phyloP scores from a whole-genome alignment of 2,329 filamentous ascomycete genomes.

The Zasmidium citrigriseum region DNA sequence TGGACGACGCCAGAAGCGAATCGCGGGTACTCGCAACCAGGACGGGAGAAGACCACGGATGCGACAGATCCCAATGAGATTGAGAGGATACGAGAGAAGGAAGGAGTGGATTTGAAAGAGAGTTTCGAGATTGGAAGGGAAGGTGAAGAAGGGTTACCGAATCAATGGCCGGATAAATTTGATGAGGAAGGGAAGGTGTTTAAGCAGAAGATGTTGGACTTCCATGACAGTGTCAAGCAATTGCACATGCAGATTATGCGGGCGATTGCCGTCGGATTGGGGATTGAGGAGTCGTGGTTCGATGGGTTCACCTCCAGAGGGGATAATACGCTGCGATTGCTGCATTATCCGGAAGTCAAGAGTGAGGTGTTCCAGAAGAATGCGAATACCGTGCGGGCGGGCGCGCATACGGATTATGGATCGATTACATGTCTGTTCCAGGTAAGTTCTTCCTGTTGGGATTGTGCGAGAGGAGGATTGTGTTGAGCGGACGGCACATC shows the following conservation, averaged over 20 bases:
- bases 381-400: constrained; percentile 62
- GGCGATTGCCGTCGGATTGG: constrained; percentile 60
- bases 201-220: constrained; percentile 70
- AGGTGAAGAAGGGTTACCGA: constrained; percentile 64
- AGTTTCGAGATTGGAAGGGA: constrained; percentile 63
- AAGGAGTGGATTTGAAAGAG: constrained; percentile 57
- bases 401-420: constrained; percentile 72
- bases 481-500: background rate
- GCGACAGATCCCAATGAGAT: constrained; percentile 59
- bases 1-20: constrained; percentile 62
- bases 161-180: constrained; percentile 74
- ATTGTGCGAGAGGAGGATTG: background rate
- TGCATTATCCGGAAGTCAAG: constrained; percentile 58
- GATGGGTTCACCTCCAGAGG: constrained; percentile 69
- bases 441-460: constrained; percentile 11
- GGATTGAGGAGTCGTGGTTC: constrained; percentile 75
- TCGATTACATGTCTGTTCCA: constrained; percentile 54
- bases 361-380: constrained; percentile 56
- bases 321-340: constrained; percentile 62
- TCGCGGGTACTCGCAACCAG: constrained; percentile 49
- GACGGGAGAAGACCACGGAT: constrained; percentile 69
- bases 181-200: constrained; percentile 63
- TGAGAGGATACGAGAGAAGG: constrained; percentile 54
- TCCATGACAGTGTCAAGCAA: constrained; percentile 72
- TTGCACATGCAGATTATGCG: constrained; percentile 74